Evolutionary conservation across 371 early-diverging fungal species (phyloP), one percentile per base, ranked within the genome.

Genomic region (Mycotypha africana): DNA sequence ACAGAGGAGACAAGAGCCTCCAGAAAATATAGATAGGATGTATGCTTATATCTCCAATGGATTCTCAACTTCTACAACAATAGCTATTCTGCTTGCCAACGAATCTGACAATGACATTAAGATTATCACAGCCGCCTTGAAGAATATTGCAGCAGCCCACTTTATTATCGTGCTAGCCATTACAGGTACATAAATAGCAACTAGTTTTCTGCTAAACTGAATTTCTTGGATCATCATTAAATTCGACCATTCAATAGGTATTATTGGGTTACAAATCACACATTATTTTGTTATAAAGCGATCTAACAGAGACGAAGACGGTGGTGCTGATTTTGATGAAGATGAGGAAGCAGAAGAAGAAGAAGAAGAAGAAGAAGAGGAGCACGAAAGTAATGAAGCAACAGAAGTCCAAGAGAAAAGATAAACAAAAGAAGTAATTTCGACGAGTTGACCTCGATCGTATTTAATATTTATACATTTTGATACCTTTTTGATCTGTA

Each of bases 111-210:
- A 28, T 8, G 28, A n/a, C n/a, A n/a, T n/a, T n/a, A n/a, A 28
- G 30, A 41, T 16, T 2, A 49, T 42, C 3, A 51, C 45, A 0
- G 19, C 38, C 4, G 30, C 51, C 9, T 45, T 67, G 15, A 67
- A 71, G 42, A 65, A 62, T 38, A 71, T 71, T 33, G 72, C 72
- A 14, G 72, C 65, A 46, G 65, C 68, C 25, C 72, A 71, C 46
- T 67, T 67, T 47, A 67, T 71, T 23, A 67, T 65, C 23, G 72
- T 71, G 1, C 40, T 67, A 17, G 65, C 72, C 5, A 57, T 71
- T 16, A 67, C 72, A 19, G 49, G 49, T 49, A 26, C 11, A 15
- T 1, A 21, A 14, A 21, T 32, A 30, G 4, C 7, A n/a, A n/a
- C n/a, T n/a, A n/a, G n/a, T n/a, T n/a, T n/a, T n/a, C n/a, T n/a